These are phyloP conservation scores for Rhizoclosmatium globosum DNA, from an alignment of 192 early-diverging fungal species.

Conservation along the genomic window DNA sequence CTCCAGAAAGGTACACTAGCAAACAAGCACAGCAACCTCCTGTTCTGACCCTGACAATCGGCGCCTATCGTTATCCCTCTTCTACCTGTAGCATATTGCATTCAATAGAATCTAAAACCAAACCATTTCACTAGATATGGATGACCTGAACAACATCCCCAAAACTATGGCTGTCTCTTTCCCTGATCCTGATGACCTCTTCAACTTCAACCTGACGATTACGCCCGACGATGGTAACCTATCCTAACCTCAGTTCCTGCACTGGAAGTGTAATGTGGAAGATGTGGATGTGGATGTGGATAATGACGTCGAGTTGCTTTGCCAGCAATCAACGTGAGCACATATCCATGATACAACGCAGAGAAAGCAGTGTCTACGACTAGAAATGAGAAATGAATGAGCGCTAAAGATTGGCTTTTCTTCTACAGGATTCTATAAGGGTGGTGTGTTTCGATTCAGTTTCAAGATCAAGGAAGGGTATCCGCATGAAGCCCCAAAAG, in stretches of 20 bases:
- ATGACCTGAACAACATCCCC: slow-evolving; percentile 79
- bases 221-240: slow-evolving; percentile 82
- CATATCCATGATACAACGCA: no score
- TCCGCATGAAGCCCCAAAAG: slow-evolving; percentile 92
- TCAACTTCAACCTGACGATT: slow-evolving; percentile 84
- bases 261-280: no score
- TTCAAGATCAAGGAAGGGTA: slow-evolving; percentile 88
- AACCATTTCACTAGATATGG: slow-evolving; percentile 68
- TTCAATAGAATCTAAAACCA: no score
- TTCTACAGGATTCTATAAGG: slow-evolving; percentile 79
- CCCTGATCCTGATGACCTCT: slow-evolving; percentile 79
- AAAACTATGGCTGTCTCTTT: slow-evolving; percentile 78
- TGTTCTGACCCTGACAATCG: not conserved
- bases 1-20: slow-evolving; percentile 84
- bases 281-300: no score
- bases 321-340: no score
- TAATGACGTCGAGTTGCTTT: no score
- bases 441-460: slow-evolving; percentile 82
- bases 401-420: not conserved
- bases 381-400: no score
- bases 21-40: not conserved
- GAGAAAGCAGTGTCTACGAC: no score
- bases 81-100: slow-evolving; percentile 27
- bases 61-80: not conserved
- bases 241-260: no score